Evolutionary conservation across 2,329 filamentous ascomycete genomes (phyloP).

Genomic region (Dactylellina cionopaga): DNA sequence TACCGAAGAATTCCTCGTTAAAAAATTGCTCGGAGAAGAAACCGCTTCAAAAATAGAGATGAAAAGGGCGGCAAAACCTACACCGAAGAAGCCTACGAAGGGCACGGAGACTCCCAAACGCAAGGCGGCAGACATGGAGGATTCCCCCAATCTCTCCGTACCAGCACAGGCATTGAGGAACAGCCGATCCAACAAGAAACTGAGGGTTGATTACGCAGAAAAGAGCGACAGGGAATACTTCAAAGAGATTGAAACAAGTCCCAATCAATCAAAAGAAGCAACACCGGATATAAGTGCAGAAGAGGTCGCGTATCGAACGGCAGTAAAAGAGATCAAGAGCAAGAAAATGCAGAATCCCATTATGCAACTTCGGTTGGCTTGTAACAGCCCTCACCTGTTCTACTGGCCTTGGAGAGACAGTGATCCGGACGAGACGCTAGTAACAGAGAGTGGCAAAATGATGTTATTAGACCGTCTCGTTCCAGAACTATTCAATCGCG

Average conservation of each 20-base stretch:
- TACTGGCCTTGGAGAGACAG: conserved; percentile 84
- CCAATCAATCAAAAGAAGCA: conserved; percentile 35
- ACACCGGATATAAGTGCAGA: conserved; percentile 54
- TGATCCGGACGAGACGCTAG: conserved; percentile 77
- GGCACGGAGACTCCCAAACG: conserved; percentile 36
- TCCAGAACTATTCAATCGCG: conserved; percentile 75
- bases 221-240: conserved; percentile 62
- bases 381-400: conserved; percentile 95
- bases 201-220: conserved; percentile 47
- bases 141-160: conserved; percentile 5
- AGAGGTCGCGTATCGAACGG: conserved; percentile 31
- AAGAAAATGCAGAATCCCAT: conserved; percentile 95
- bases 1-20: conserved; percentile 61
- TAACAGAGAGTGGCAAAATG: conserved; percentile 95
- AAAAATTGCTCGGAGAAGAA: conserved; percentile 51
- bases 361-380: conserved; percentile 89
- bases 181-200: conserved; percentile 49
- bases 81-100: conserved; percentile 19
- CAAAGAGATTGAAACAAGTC: conserved; percentile 64
- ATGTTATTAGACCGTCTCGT: conserved; percentile 88
- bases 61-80: neutral
- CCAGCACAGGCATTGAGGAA: conserved; percentile 12
- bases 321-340: conserved; percentile 74
- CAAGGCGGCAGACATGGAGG: conserved; percentile 33
- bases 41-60: neutral